A percentile compares a stretch with the other conserved stretches of the same genome.
Conservation (phyloP, 2,329 filamentous ascomycete genomes). For the Fusarium sp. region DNA sequence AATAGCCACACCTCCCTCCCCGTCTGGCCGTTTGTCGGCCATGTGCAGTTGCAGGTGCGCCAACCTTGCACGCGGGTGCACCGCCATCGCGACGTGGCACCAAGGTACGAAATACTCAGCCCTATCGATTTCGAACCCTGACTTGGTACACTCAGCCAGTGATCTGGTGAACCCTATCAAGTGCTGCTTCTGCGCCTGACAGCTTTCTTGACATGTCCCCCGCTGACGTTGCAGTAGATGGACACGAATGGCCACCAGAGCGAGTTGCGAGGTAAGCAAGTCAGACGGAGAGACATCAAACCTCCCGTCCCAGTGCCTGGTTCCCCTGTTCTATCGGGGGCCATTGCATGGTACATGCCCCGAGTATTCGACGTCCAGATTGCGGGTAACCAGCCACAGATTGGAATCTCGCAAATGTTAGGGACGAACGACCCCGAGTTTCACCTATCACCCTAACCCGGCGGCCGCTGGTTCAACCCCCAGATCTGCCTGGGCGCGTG, state of each 20-base stretch:
- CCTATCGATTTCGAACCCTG: conserved; percentile 42
- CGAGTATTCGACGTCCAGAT: not conserved
- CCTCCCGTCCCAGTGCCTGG: not conserved
- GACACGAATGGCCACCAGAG: not conserved
- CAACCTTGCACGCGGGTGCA: conserved; percentile 36
- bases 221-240: conserved; percentile 5
- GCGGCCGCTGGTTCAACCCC: conserved; percentile 33
- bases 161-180: conserved; percentile 21
- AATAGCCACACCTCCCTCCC: conserved; percentile 37
- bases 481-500: conserved; percentile 4
- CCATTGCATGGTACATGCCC: not conserved
- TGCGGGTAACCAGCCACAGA: conserved; percentile 27
- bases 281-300: conserved; percentile 22
- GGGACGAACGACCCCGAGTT: conserved; percentile 31
- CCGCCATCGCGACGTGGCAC: conserved; percentile 46
- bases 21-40: conserved; percentile 36
- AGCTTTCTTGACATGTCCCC: not conserved
- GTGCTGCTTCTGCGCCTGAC: conserved; percentile 6
- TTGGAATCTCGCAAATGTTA: conserved; percentile 13
- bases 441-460: conserved; percentile 4
- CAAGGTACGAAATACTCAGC: conserved; percentile 43
- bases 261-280: conserved; percentile 5
- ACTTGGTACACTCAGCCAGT: conserved; percentile 12
- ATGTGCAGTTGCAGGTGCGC: conserved; percentile 39
- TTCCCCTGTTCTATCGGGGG: conserved; percentile 2